Conservation (phyloP, 768 basidiomycete species). For the Lentinula sp. region DNA sequence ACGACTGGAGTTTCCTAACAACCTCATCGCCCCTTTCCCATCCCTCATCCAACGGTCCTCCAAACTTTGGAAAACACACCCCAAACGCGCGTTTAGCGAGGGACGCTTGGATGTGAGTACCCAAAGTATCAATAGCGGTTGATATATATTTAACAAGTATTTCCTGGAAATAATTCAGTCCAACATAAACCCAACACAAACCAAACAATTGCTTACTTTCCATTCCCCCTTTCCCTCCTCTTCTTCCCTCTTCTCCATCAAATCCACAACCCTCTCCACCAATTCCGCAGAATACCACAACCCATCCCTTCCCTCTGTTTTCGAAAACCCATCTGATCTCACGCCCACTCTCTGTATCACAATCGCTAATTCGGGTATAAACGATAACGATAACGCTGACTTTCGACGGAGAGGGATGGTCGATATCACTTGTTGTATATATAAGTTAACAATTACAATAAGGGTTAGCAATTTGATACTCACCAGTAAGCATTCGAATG, state of each 20-base stretch:
- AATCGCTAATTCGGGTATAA: background rate
- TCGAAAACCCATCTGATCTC: background rate
- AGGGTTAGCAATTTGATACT: slow-evolving; percentile 7
- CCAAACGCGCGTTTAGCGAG: slow-evolving; percentile 44
- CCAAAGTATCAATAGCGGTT: slow-evolving; percentile 9
- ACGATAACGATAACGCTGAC: background rate
- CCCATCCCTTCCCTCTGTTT: no score
- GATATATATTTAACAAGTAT: background rate
- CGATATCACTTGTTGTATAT: slow-evolving; percentile 31
- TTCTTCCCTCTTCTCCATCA: background rate
- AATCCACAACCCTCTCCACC: background rate
- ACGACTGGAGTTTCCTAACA: slow-evolving; percentile 16
- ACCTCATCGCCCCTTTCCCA: slow-evolving; percentile 36
- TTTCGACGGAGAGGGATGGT: slow-evolving; percentile 19
- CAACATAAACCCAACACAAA: background rate
- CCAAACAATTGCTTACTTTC: background rate
- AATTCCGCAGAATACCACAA: background rate
- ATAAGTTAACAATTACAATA: background rate
- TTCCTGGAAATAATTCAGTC: background rate
- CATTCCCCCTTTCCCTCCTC: background rate
- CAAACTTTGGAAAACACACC: slow-evolving; percentile 35
- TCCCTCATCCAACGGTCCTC: slow-evolving; percentile 19
- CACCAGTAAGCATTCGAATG: slow-evolving; percentile 30
- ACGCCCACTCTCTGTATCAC: background rate
- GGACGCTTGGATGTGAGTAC: slow-evolving; percentile 30